Base-by-base conservation (phyloP, 2,329 filamentous ascomycete species). In the Aspergillus ochraceoroseus region DNA sequence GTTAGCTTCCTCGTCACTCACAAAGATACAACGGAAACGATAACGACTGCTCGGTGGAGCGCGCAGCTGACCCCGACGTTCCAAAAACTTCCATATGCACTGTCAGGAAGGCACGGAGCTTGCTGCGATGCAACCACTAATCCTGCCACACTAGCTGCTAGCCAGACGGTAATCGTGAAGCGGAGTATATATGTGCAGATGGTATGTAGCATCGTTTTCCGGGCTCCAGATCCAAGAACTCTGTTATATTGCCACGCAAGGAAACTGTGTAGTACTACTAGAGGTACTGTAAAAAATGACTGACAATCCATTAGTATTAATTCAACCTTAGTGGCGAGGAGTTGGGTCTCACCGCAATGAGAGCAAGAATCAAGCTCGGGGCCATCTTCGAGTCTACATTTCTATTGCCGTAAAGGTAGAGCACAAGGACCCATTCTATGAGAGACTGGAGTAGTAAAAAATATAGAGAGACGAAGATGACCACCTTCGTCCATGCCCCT, bases 351-450 rank as follows among this genome's bases (percentile, higher is more conserved):
- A 67, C 64, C 28, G 62, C 58, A 4, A 62, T 47, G 7, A 67
- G 41, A n/a, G 57, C 51, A 5, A 67, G 48, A 11, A 64, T 52
- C 31, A 67, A 47, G 41, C 63, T 66, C 5, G 56, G 52, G 0
- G 57, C 58, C 58, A 64, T 67, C 43, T 61, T 61, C n/a, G 55
- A 58, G 39, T 66, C 64, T 20, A 66, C 62, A n/a, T 50, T 46
- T 17, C 49, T 49, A 27, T 53, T 59, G 5, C 51, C 59, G 35
- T 64, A 67, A 1, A 66, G 52, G 34, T 59, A 63, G 2, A 65
- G 43, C 4, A 62, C 57, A 4, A 66, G 34, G 0, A 57, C 61
- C 41, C 55, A 58, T 53, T 65, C 51, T 8, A 58, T 52, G n/a
- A 65, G 43, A 0, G 63, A 66, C 38, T 61, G 52, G 2, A 65